A percentile compares a stretch with the other conserved stretches of the same genome.
phyloP scores from a whole-genome alignment of 2,329 filamentous ascomycete genomes.

The Fusarium zealandicum region DNA sequence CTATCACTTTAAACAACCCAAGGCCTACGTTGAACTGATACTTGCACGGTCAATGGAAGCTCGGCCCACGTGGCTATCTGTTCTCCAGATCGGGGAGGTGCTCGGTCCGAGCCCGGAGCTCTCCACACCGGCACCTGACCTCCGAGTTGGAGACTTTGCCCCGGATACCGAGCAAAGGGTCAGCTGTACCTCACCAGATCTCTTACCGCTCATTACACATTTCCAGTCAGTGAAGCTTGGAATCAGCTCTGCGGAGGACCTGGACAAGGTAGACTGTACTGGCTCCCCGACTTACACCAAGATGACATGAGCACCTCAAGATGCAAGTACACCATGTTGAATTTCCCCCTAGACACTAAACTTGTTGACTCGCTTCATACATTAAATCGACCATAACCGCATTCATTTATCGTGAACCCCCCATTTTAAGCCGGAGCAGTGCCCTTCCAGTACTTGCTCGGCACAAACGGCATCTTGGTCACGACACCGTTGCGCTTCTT shows the following conservation, averaged over 20 bases:
- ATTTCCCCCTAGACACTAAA: slow-evolving; percentile 20
- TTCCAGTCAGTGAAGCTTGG: no score
- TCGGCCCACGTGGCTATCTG: no score
- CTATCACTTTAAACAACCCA: no score
- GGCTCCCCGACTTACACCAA: no score
- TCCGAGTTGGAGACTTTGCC: neutral
- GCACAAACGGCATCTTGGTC: slow-evolving; percentile 88
- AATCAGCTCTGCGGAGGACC: no score
- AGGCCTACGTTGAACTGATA: no score
- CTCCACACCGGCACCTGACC: neutral
- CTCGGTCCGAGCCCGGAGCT: slow-evolving; percentile 4
- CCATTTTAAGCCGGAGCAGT: slow-evolving; percentile 20
- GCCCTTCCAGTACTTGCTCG: slow-evolving; percentile 71
- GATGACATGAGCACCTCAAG: no score
- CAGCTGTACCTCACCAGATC: neutral
- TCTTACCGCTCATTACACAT: no score
- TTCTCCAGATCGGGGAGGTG: no score
- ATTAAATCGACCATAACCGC: slow-evolving; percentile 5
- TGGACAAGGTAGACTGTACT: no score
- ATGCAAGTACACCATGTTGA: slow-evolving; percentile 26
- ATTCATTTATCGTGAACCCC: neutral
- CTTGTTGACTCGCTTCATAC: slow-evolving; percentile 20
- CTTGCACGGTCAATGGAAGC: no score
- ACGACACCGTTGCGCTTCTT: slow-evolving; percentile 78
- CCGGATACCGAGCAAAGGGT: no score